Base-by-base conservation (phyloP, 306 rosid genomes). In the Vigna mungo region DNA sequence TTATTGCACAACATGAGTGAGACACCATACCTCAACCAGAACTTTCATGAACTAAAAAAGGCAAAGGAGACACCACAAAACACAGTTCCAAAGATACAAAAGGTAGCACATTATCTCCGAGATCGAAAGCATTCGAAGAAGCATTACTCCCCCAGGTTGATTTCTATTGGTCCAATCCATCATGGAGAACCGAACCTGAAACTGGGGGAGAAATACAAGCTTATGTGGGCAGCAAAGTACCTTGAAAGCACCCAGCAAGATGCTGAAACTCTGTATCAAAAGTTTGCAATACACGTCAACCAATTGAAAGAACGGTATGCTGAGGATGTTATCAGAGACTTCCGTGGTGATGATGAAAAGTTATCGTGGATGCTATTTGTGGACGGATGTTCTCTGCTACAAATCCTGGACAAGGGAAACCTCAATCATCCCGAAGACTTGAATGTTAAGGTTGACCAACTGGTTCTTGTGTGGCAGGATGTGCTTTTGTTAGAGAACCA, bases 401-500 rank as follows among this genome's bases (percentile, higher is more conserved):
- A 74, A 30, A 66, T 80, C 9, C 10, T 80, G 66, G 5, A 49
- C 1, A 20, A 20, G 7, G 58, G 23, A 16, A 23, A 69, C 7
- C n/a, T 58, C 17, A 0, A 1, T 9, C 0, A 17, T 3, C 7
- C 81, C 9, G n/a, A 55, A n/a, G 58, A 36, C 11, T 16, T 77
- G 75, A 30, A 56, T 0, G 15, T 47, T 1, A 67, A 80, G 65
- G 27, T 34, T 44, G 80, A 74, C 4, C 64, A 74, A 36, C 34
- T 80, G 0, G 71, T 41, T 46, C 84, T 74, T 56, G 47, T 67
- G 51, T 39, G 16, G 18, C 68, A 20, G 56, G 80, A 80, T 48
- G 71, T 67, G 64, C 65, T 80, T 17, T 58, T 80, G 80, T 48
- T 80, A 8, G 84, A 80, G 76, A 80, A 66, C 30, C 84, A 80